Evolutionary conservation across 257 asterid species (phyloP), one percentile per base, ranked within the genome.

Genomic region (Jacaranda copaia): DNA sequence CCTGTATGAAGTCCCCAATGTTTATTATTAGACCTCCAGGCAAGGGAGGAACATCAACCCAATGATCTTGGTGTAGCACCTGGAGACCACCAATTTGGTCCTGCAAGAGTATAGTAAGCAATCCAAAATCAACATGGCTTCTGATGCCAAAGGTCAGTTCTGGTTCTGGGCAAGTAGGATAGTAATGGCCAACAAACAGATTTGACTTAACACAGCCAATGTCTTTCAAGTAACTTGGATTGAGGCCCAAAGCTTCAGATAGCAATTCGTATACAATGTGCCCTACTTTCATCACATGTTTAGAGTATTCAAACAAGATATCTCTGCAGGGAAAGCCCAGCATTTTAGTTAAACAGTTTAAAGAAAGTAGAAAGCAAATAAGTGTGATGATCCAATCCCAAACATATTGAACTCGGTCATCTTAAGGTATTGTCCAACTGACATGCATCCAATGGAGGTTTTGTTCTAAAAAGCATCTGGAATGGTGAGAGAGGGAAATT

Each of bases 141-240:
- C 66, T 72, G 18, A 75, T 69, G n/a, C 85, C 88, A 1, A 81
- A 63, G 0, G 91, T 81, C 46, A 79, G 75, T 25, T 87, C 86
- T 14, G 88, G 91, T 36, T 87, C 81, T 0, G 89, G 89, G 20
- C 86, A 85, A 48, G 86, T 67, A 0, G 88, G 86, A 68, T 85
- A 85, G 13, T 72, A 87, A 51, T 83, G 83, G 42, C 57, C 77
- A 0, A 73, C 14, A 3, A 85, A 7, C 6, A 32, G 36, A 5
- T 76, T 73, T 3, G 88, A 79, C 59, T 79, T 80, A 0, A 77
- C 19, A 5, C 84, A 86, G 7, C 73, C 88, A 58, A 86, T 81
- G 40, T 80, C 65, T 6, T 70, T 66, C 11, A 87, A 78, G 80
- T 85, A 56, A 8, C 48, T 70, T 3, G 74, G 56, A 8, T 80